Evolutionary conservation across 441 rosid genomes (phyloP).

Genomic region (Raphanus hybrid): DNA sequence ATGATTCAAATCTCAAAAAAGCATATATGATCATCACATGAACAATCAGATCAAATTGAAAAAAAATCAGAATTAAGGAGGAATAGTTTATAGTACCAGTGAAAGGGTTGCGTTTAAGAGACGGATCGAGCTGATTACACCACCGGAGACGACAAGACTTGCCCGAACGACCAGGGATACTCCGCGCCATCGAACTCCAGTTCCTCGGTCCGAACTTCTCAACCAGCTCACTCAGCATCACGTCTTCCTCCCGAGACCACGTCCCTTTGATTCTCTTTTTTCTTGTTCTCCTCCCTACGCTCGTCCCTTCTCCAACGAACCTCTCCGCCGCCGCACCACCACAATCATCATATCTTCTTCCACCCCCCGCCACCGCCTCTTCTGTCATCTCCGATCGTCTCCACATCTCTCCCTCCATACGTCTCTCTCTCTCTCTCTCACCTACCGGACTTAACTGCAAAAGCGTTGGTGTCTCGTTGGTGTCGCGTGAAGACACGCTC

Average conservation of each 20-base stretch:
- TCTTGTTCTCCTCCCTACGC: constrained; percentile 33
- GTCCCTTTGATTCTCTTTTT: constrained; percentile 70
- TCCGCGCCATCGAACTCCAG: constrained; percentile 81
- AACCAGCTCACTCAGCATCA: constrained; percentile 65
- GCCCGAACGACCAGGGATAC: constrained; percentile 84
- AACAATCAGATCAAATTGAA: too few species aligned
- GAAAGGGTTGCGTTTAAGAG: constrained; percentile 81
- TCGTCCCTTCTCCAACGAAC: constrained; percentile 36
- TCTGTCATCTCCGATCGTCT: constrained; percentile 42
- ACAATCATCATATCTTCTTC: background rate
- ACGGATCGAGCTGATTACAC: constrained; percentile 94
- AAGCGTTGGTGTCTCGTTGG: constrained; percentile 36
- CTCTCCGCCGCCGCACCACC: constrained; percentile 31
- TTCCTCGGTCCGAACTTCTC: constrained; percentile 75
- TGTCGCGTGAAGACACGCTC: constrained; percentile 41
- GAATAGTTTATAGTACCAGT: too few species aligned
- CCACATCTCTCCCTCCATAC: constrained; percentile 29
- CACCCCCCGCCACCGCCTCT: constrained; percentile 35
- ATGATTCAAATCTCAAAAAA: too few species aligned
- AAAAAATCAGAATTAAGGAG: background rate
- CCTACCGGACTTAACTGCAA: constrained; percentile 47
- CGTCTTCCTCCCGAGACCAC: constrained; percentile 85
- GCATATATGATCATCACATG: too few species aligned
- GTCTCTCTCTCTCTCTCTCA: constrained; percentile 17
- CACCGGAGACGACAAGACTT: constrained; percentile 95